These are phyloP conservation scores for Nicotiana sylvestris DNA, from an alignment of 257 asterid genomes.

Conservation along the genomic window DNA sequence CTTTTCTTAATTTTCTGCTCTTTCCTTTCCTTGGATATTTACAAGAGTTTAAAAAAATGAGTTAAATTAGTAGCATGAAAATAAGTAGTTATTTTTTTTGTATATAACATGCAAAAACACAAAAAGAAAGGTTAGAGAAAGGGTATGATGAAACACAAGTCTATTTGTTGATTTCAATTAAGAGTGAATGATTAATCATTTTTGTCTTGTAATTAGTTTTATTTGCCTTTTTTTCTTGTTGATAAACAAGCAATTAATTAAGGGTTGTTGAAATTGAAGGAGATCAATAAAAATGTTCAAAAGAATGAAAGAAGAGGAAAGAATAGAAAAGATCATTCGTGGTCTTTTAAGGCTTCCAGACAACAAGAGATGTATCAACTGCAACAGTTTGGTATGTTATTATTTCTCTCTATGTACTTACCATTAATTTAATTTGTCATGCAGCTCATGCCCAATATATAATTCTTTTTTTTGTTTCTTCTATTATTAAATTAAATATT, in stretches of 20 bases:
- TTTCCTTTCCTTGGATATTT: neutral
- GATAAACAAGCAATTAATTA: neutral
- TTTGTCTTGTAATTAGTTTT: too few species aligned
- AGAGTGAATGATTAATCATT: too few species aligned
- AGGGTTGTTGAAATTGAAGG: neutral
- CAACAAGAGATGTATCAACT: conserved; percentile 78
- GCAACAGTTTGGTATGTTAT: conserved; percentile 42
- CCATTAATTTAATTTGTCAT: neutral
- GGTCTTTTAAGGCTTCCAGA: conserved; percentile 69
- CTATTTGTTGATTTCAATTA: too few species aligned
- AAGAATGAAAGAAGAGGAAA: conserved; percentile 60
- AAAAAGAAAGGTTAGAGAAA: too few species aligned
- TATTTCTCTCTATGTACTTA: too few species aligned
- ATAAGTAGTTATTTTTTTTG: neutral
- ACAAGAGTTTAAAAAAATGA: neutral
- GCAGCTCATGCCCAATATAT: neutral
- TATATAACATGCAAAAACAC: neutral
- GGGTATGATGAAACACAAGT: too few species aligned
- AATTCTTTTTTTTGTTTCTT: too few species aligned
- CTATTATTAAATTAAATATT: too few species aligned
- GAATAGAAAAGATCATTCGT: conserved; percentile 62
- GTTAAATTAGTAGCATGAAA: neutral
- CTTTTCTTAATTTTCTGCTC: neutral
- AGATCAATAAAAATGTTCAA: conserved; percentile 44
- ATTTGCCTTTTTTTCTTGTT: neutral